Conservation (phyloP, 2,329 filamentous ascomycete genomes). For the Exophiala calicioides region DNA sequence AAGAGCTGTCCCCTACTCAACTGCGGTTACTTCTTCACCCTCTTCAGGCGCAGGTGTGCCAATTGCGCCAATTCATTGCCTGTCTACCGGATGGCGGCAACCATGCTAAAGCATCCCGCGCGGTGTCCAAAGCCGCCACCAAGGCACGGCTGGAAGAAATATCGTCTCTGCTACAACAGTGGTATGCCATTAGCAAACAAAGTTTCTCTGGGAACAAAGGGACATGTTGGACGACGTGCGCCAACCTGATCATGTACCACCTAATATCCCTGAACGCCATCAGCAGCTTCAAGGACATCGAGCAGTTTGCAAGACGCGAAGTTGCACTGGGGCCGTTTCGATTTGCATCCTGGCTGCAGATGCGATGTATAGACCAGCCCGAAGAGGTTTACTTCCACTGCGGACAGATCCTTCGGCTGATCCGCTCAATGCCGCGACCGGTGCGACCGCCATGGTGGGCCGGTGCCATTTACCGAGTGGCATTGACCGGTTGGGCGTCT, state of each 20-base stretch:
- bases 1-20: constrained; percentile 55
- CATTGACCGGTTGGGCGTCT: constrained; percentile 64
- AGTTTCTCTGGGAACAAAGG: constrained; percentile 58
- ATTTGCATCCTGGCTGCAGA: constrained; percentile 58
- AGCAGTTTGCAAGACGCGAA: constrained; percentile 65
- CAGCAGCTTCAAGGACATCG: constrained; percentile 67
- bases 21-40: constrained; percentile 69
- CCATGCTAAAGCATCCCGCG: constrained; percentile 42
- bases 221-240: constrained; percentile 60
- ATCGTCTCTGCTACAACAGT: constrained; percentile 63
- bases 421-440: constrained; percentile 61
- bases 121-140: constrained; percentile 62
- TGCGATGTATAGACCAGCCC: constrained; percentile 63
- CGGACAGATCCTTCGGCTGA: constrained; percentile 65
- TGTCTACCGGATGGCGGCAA: constrained; percentile 59
- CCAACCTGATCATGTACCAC: constrained; percentile 69
- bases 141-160: constrained; percentile 64
- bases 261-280: constrained; percentile 69
- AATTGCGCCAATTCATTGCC: constrained; percentile 64
- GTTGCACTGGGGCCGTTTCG: constrained; percentile 58
- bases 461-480: constrained; percentile 68
- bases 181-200: constrained; percentile 65
- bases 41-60: constrained; percentile 64
- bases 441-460: constrained; percentile 70
- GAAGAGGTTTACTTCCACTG: constrained; percentile 68